Evolutionary conservation across 2,329 filamentous ascomycete genomes (phyloP), one percentile per base, ranked within the genome.

Genomic region (Waltergamsia citrina): DNA sequence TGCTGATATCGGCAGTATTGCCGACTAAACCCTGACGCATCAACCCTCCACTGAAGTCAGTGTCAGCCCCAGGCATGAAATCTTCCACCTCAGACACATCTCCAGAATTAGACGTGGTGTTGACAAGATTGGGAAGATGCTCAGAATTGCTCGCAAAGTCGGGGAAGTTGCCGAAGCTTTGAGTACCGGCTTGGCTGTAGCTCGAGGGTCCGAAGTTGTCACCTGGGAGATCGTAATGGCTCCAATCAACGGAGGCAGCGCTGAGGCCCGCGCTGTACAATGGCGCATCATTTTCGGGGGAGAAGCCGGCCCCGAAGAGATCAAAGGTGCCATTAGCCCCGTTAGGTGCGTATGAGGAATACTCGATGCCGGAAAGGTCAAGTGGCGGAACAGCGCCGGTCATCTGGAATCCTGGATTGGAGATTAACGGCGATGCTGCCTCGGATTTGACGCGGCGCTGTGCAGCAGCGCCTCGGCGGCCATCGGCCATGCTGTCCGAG

Each of bases 11-110:
- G 38, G 57, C 58, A 6, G 52, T 46, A 34, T 56, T 52, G 32
- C 64, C 56, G 23, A 71, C 44, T 44, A 63, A 59, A 30, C 49
- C 54, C 30, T 69, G 65, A 21, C 69, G 56, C 21, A 74, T 51
- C 39, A 58, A 65, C 35, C 49, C 50, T 38, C 59, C 69, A 43
- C 63, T 67, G 15, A 65, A 63, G 18, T 62, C 59, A 40, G 69
- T 69, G 22, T 59, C 59, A 41, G 64, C 59, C 41, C 64, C 58
- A 33, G 57, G 59, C 33, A 67, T 54, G 39, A 70, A 67, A 43
- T 81, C 77, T 40, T 81, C 78, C 5, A 74, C 74, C 49, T 81
- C 76, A 8, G 76, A 81, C 7, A 80, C 75, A 39, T 81, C 76
- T 23, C 77, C 77, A 10, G 77, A 81, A 7, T 74, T 79, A 8